Percentiles rank a stretch among this genome's conserved stretches.
Evolutionary conservation across 805 yeast genomes (phyloP).

Genomic region (Hyphopichia homilentoma): DNA sequence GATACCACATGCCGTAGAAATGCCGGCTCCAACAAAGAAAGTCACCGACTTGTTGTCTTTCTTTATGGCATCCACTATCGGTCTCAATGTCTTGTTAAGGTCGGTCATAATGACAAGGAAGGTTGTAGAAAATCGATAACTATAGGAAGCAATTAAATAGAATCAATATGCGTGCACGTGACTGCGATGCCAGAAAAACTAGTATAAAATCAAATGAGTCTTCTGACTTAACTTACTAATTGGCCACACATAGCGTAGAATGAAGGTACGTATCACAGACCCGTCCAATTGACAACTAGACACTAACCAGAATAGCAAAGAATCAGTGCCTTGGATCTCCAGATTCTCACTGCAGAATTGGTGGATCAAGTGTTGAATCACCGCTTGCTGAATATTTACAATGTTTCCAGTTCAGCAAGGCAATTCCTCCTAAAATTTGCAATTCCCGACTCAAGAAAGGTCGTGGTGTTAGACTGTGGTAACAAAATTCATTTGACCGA

Average conservation of each 20-base stretch:
- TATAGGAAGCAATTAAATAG: no score
- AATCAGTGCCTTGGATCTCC: conserved; percentile 78
- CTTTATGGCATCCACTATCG: conserved; percentile 28
- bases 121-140: no score
- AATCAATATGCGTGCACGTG: no score
- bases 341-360: conserved; percentile 66
- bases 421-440: conserved; percentile 79
- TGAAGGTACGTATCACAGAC: no score
- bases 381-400: conserved; percentile 81
- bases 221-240: no score
- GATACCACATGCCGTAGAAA: conserved; percentile 89
- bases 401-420: conserved; percentile 64
- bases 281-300: no score
- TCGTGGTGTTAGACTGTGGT: conserved; percentile 81
- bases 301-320: conserved; percentile 71
- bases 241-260: no score
- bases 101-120: conserved; percentile 58
- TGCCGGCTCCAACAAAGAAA: conserved; percentile 88
- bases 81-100: conserved; percentile 16
- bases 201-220: no score
- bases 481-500: conserved; percentile 74
- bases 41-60: conserved; percentile 44
- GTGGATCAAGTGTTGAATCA: conserved; percentile 53
- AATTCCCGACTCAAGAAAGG: conserved; percentile 75
- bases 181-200: no score